Evolutionary conservation across 331 rosid genomes (phyloP), one percentile per base, ranked within the genome.

Genomic region (Rosa hybrid): DNA sequence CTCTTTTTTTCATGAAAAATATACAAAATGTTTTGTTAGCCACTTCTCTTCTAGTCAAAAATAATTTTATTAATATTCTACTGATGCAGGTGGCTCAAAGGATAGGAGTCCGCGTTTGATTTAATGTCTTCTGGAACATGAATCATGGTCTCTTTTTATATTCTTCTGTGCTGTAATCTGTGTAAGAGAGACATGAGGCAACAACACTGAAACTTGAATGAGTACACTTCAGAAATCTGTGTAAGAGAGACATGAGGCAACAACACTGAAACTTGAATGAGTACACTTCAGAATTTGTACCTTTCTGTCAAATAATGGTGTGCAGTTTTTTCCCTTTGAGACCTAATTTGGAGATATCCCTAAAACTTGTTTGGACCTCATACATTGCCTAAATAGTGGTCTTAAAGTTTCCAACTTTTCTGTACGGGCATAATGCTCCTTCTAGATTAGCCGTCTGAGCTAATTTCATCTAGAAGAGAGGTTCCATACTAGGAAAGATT

Each of bases 1-100:
- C 1, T 63, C 8, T 12, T 12, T 63, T 4, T 3, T 57, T 27
- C n/a, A 25, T 5, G 21, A 14, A 3, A 65, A 65, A 17, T 6
- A 27, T 30, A 14, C 21, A 7, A 16, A 65, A 38, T 65, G 46
- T 16, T 62, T 8, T 14, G 7, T 41, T 18, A 8, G 18, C n/a
- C 44, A 14, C 0, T 13, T 65, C 1, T 64, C 69, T 64, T 21
- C 2, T 21, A 18, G 34, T 64, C 48, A 4, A 42, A 57, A n/a
- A 44, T 4, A 6, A 12, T 42, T 21, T 10, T 21, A 81, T 69
- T 54, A 39, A 39, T 76, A 63, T 76, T 78, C 81, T 73, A 76
- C n/a, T 81, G 79, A 79, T 78, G 80, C 92, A 92, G 95, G 90
- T 92, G 54, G 97, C 97, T 62, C 81, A 89, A 87, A 86, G 90